Evolutionary conservation across 2,329 filamentous ascomycete species (phyloP).

Genomic region (Arthrobotrys sphaeroides): DNA sequence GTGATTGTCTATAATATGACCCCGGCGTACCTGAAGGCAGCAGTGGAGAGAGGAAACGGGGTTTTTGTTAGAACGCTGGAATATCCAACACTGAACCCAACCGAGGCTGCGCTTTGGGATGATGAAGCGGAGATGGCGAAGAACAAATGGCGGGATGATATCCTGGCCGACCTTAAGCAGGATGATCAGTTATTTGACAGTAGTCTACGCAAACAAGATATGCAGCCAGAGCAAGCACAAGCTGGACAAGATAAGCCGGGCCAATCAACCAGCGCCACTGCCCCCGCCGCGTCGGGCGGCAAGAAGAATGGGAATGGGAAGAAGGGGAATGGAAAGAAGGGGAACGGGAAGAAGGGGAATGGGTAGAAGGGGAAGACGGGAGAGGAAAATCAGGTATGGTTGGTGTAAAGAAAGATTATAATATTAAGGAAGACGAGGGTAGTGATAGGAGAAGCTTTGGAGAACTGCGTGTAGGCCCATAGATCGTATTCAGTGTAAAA

Average conservation of each 20-base stretch:
- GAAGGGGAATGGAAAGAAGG: neutral
- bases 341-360: neutral
- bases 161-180: neutral
- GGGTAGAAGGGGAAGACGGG: neutral
- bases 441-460: too few relatives aligned
- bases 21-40: neutral
- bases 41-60: slow-evolving; percentile 5
- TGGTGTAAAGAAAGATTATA: too few relatives aligned
- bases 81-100: neutral
- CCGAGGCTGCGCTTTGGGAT: neutral
- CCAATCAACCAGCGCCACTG: neutral
- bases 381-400: too few relatives aligned
- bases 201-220: too few relatives aligned
- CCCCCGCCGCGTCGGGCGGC: too few relatives aligned
- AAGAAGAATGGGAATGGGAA: neutral
- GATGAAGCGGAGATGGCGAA: slow-evolving; percentile 21
- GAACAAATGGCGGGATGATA: slow-evolving; percentile 22
- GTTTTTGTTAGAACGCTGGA: neutral
- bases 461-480: too few relatives aligned
- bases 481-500: too few relatives aligned
- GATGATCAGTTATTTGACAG: neutral
- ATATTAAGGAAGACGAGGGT: too few relatives aligned
- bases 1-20: neutral
- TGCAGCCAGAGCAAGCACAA: too few relatives aligned
- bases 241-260: neutral